phyloP scores from a whole-genome alignment of 2,329 filamentous ascomycete genomes.

The Colletotrichum sp. region DNA sequence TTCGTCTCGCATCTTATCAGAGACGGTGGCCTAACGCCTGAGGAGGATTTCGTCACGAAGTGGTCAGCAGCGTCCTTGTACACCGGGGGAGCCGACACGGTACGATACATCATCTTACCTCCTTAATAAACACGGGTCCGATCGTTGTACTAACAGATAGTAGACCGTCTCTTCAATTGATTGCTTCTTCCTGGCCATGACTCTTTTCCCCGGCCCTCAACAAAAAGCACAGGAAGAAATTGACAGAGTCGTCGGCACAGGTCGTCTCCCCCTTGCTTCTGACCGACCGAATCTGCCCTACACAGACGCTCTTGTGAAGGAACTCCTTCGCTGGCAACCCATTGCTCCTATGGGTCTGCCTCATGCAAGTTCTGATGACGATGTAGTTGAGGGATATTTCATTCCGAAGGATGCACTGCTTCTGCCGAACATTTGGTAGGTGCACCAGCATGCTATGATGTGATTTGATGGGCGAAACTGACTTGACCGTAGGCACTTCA shows the following conservation, averaged over 20 bases:
- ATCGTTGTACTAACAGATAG: background rate
- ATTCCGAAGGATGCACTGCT: constrained; percentile 17
- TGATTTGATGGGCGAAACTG: background rate
- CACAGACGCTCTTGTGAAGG: constrained; percentile 58
- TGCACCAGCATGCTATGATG: constrained; percentile 33
- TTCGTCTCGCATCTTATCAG: constrained; percentile 4
- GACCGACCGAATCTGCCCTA: constrained; percentile 58
- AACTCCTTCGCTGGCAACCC: constrained; percentile 61
- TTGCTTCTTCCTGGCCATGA: constrained; percentile 53
- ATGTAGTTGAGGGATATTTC: constrained; percentile 14
- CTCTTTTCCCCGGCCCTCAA: constrained; percentile 49
- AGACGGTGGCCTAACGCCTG: background rate
- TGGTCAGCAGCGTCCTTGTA: constrained; percentile 17
- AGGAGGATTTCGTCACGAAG: background rate
- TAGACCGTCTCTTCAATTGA: constrained; percentile 37
- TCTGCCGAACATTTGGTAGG: constrained; percentile 30
- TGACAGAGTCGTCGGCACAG: constrained; percentile 52
- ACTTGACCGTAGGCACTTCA: background rate
- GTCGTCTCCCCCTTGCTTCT: constrained; percentile 51
- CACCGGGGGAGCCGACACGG: constrained; percentile 22
- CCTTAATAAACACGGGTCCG: fast-evolving
- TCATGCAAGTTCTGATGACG: constrained; percentile 36
- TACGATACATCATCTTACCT: constrained; percentile 9
- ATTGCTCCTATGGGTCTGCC: constrained; percentile 50
- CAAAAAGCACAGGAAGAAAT: constrained; percentile 54